Evolutionary conservation across 352 stramenopile species (phyloP).

Genomic region (Pythium chondricola): DNA sequence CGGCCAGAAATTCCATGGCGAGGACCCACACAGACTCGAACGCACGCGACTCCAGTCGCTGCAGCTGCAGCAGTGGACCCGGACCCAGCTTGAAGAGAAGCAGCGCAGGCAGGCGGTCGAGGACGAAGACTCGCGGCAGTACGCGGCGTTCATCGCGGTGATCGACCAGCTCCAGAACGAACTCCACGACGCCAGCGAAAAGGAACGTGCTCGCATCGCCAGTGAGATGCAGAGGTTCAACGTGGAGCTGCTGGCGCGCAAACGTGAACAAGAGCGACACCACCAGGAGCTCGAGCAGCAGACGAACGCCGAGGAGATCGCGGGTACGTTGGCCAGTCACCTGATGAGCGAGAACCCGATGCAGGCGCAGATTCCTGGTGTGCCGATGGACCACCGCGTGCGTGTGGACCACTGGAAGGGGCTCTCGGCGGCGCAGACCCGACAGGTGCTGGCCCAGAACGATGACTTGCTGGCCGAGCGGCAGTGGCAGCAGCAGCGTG

Average conservation of each 20-base stretch:
- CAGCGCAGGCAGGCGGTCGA: slow-evolving; percentile 33
- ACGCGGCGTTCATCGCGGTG: slow-evolving; percentile 43
- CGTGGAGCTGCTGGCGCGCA: slow-evolving; percentile 34
- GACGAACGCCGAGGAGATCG: slow-evolving; percentile 49
- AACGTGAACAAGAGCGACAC: slow-evolving; percentile 29
- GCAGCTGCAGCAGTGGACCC: slow-evolving; percentile 66
- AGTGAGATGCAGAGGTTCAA: slow-evolving; percentile 55
- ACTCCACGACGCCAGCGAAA: slow-evolving; percentile 49
- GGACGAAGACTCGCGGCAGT: slow-evolving; percentile 29
- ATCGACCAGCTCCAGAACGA: slow-evolving; percentile 50
- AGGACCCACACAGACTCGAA: slow-evolving; percentile 51
- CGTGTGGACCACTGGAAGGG: slow-evolving; percentile 81
- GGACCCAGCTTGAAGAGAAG: slow-evolving; percentile 46
- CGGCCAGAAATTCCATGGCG: slow-evolving; percentile 65
- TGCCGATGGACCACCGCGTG: slow-evolving; percentile 43
- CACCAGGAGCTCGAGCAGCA: slow-evolving; percentile 39
- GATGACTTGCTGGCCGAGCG: slow-evolving; percentile 53
- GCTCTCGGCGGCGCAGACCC: slow-evolving; percentile 54
- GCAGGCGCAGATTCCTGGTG: slow-evolving; percentile 36
- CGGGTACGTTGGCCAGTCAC: slow-evolving; percentile 49
- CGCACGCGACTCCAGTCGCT: slow-evolving; percentile 54
- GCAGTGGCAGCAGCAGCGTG: slow-evolving; percentile 27
- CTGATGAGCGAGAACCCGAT: slow-evolving; percentile 67
- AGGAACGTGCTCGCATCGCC: slow-evolving; percentile 36
- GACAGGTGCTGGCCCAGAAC: slow-evolving; percentile 45